Evolutionary conservation across 148 eudicot genomes (phyloP).

Genomic region (Mesembryanthemum crystallinum): DNA sequence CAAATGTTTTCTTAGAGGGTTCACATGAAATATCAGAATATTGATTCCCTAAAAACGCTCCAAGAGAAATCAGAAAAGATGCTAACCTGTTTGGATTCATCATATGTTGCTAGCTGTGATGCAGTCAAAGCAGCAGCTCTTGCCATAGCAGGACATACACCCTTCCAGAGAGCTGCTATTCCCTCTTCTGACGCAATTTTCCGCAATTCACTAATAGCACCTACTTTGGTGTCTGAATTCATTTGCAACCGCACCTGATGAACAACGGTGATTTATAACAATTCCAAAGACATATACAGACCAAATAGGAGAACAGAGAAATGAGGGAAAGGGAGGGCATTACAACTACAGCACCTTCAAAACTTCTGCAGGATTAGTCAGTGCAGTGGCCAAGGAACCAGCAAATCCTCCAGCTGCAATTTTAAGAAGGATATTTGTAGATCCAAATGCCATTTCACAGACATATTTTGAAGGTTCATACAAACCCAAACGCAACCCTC

Average conservation of each 20-base stretch:
- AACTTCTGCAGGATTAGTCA: constrained; percentile 89
- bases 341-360: constrained; percentile 60
- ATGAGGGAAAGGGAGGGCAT: neutral
- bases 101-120: constrained; percentile 89
- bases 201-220: constrained; percentile 53
- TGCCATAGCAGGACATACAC: constrained; percentile 88
- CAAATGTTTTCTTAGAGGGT: neutral
- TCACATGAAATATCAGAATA: neutral
- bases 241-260: constrained; percentile 79
- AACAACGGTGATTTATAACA: constrained; percentile 9
- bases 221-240: constrained; percentile 47
- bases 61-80: neutral
- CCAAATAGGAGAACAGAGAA: constrained; percentile 7
- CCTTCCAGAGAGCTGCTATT: constrained; percentile 87
- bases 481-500: constrained; percentile 96
- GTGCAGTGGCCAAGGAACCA: constrained; percentile 85
- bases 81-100: constrained; percentile 86
- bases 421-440: constrained; percentile 83
- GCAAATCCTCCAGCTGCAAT: constrained; percentile 95
- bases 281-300: neutral
- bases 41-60: neutral
- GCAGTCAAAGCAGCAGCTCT: constrained; percentile 92
- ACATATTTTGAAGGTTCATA: constrained; percentile 93
- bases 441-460: constrained; percentile 84
- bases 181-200: constrained; percentile 79